Conservation (phyloP, 257 asterid genomes). For the Solanum bulbocastanum region DNA sequence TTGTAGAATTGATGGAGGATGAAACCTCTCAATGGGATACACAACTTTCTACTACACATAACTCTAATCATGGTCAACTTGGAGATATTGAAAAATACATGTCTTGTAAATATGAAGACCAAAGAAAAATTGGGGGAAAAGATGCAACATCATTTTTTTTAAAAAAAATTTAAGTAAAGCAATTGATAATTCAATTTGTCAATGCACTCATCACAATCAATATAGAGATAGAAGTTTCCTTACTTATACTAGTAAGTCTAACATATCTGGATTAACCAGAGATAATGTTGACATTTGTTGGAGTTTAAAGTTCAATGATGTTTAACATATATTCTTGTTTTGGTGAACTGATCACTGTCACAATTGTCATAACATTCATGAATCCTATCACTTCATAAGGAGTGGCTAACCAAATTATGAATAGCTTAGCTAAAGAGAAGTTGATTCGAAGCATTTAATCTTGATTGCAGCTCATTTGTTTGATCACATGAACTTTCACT, state of each 20-base stretch:
- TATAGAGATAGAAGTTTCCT: not conserved
- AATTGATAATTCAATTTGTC: not conserved
- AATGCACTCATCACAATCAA: not conserved
- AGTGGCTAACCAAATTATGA: not conserved
- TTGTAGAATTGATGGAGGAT: not conserved
- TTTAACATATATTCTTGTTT: not conserved
- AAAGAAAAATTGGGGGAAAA: too few species aligned
- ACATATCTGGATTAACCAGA: not conserved
- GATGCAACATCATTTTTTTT: not conserved
- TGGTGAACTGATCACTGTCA: not conserved
- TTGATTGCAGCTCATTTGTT: not conserved
- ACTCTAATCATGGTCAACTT: not conserved
- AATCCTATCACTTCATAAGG: not conserved
- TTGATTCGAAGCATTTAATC: not conserved
- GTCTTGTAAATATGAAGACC: too few species aligned
- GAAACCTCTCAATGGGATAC: not conserved
- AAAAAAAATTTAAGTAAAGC: not conserved
- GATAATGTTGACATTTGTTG: not conserved
- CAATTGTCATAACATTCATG: not conserved
- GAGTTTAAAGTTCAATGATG: not conserved
- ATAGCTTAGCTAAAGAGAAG: not conserved
- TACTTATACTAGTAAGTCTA: not conserved
- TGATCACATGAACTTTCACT: not conserved
- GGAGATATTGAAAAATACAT: not conserved
- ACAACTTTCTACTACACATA: not conserved